Evolutionary conservation across 805 yeast species (phyloP).

Genomic region (Teunomyces funiuensis): DNA sequence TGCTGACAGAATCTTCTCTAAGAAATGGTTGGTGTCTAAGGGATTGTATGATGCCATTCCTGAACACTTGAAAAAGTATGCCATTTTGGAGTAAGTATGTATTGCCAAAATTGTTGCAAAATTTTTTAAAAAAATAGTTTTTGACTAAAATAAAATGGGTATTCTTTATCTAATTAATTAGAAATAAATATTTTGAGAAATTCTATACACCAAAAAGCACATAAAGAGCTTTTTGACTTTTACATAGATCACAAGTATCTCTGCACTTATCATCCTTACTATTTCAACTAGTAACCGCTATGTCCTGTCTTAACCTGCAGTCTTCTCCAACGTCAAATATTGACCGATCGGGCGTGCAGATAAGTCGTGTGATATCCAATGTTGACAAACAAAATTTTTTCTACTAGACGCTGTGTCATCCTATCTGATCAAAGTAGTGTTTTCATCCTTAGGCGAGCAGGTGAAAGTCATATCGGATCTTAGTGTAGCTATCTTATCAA

Average conservation of each 20-base stretch:
- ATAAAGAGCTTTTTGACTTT: too few species aligned
- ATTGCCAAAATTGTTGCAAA: neutral
- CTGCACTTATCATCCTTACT: too few species aligned
- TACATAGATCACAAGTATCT: too few species aligned
- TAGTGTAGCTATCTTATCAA: slow-evolving; percentile 3
- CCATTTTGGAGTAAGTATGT: slow-evolving; percentile 31
- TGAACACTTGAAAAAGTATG: slow-evolving; percentile 66
- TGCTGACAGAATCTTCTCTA: slow-evolving; percentile 75
- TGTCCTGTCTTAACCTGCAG: neutral
- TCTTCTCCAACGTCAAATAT: too few species aligned
- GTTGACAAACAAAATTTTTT: slow-evolving; percentile 4
- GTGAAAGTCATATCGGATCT: slow-evolving; percentile 1
- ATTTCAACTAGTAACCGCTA: too few species aligned
- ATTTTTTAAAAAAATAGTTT: neutral
- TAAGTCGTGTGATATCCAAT: slow-evolving; percentile 5
- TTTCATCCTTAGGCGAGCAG: slow-evolving; percentile 4
- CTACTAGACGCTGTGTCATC: slow-evolving; percentile 4
- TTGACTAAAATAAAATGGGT: neutral
- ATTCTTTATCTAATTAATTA: too few species aligned
- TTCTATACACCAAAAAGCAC: too few species aligned
- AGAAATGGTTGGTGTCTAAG: slow-evolving; percentile 73
- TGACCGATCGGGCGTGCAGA: too few species aligned
- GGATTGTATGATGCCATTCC: slow-evolving; percentile 67
- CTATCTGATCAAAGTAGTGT: slow-evolving; percentile 4
- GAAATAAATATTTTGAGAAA: too few species aligned